These are phyloP conservation scores for Penicillium macrosclerotiorum DNA, from an alignment of 495 filamentous ascomycete genomes.

Conservation along the genomic window DNA sequence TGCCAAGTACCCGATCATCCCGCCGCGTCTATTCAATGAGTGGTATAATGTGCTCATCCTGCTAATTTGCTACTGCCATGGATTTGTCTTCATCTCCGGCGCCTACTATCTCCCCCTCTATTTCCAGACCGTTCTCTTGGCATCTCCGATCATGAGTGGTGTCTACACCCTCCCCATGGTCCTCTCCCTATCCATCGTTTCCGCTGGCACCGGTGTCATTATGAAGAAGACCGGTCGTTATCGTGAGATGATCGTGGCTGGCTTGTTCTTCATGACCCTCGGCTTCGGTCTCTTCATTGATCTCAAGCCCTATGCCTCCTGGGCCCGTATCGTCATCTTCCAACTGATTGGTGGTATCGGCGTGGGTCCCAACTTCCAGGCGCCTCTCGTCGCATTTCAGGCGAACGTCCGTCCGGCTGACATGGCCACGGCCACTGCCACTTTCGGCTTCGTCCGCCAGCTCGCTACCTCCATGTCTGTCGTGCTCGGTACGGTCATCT, in stretches of 20 bases:
- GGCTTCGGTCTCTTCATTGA: conserved; percentile 55
- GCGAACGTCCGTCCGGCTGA: conserved; percentile 48
- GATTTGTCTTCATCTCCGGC: conserved; percentile 70
- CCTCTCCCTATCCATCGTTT: conserved; percentile 63
- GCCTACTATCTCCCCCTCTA: conserved; percentile 78
- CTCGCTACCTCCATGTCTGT: conserved; percentile 52
- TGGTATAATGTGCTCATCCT: conserved; percentile 59
- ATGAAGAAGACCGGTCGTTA: conserved; percentile 68
- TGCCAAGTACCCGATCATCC: conserved; percentile 76
- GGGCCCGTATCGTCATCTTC: conserved; percentile 52
- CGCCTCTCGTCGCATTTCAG: conserved; percentile 59
- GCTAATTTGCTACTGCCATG: conserved; percentile 60
- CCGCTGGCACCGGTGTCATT: conserved; percentile 61
- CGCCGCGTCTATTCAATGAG: conserved; percentile 62
- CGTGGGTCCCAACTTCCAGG: conserved; percentile 56
- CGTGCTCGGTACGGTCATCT: conserved; percentile 56
- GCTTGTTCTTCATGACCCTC: conserved; percentile 50
- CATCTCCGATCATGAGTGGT: conserved; percentile 70
- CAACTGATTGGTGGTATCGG: conserved; percentile 55
- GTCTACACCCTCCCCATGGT: conserved; percentile 78
- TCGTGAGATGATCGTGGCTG: conserved; percentile 48
- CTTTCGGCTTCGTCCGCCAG: conserved; percentile 52
- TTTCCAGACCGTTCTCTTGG: conserved; percentile 73
- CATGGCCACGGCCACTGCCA: conserved; percentile 52
- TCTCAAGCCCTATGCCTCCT: conserved; percentile 45